Evolutionary conservation across 169 alveolate genomes (phyloP).

Genomic region (Eimeria necatrix): DNA sequence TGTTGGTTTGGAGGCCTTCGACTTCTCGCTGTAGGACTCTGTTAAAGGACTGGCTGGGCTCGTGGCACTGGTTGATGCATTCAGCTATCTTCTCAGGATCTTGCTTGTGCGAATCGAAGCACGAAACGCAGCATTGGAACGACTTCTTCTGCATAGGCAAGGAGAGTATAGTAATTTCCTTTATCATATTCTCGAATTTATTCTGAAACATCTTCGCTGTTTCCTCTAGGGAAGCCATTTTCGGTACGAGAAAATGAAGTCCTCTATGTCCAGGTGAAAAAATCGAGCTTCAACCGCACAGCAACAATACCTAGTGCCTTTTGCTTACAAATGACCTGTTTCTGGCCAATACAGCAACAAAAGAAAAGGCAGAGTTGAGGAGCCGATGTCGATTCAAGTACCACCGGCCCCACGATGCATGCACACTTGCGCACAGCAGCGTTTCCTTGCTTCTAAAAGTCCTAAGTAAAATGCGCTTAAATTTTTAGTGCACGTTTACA

Average conservation of each 20-base stretch:
- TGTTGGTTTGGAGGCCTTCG: conserved; percentile 60
- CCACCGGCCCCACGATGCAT: no score
- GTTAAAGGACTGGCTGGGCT: conserved; percentile 2
- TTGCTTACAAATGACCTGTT: no score
- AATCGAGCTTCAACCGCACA: not conserved
- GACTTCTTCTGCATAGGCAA: conserved; percentile 56
- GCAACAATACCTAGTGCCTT: no score
- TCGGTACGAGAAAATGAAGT: not conserved
- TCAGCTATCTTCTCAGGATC: conserved; percentile 47
- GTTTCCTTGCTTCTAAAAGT: no score
- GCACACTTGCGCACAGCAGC: no score
- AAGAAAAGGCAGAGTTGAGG: no score
- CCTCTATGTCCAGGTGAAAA: not conserved
- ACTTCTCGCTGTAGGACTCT: conserved; percentile 47
- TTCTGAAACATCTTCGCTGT: conserved; percentile 41
- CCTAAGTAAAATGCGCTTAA: no score
- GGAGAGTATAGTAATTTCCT: not conserved
- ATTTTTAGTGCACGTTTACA: no score
- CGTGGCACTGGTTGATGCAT: conserved; percentile 68
- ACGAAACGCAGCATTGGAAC: conserved; percentile 67
- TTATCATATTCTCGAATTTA: conserved; percentile 60
- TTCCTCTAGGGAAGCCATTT: conserved; percentile 72
- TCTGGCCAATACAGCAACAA: no score
- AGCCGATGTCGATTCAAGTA: no score
- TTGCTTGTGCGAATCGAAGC: conserved; percentile 63